phyloP scores from a whole-genome alignment of 345 rosid species.

The Ceriops zippeliana region DNA sequence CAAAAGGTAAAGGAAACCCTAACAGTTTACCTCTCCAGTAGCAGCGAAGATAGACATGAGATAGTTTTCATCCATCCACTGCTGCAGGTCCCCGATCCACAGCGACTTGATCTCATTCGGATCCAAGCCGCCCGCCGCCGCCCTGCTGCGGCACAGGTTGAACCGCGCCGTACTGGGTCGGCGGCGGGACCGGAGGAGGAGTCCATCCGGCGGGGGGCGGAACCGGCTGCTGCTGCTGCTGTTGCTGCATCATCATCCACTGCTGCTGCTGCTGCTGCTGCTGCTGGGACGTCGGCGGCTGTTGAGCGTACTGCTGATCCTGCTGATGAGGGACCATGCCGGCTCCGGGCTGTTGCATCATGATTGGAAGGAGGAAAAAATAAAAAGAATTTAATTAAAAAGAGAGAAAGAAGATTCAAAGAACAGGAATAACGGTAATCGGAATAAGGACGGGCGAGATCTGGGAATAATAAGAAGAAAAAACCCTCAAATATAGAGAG shows the following conservation, averaged over 20 bases:
- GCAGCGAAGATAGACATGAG: conserved; percentile 48
- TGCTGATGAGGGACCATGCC: conserved; percentile 36
- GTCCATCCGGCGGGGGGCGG: conserved; percentile 75
- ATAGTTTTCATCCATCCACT: conserved; percentile 91
- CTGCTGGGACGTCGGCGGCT: conserved; percentile 7
- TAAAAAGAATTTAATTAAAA: too few relatives aligned
- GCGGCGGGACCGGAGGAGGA: conserved; percentile 67
- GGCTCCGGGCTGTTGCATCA: conserved; percentile 82
- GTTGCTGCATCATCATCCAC: conserved; percentile 66
- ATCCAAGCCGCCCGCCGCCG: neutral
- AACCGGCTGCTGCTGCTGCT: conserved; percentile 52
- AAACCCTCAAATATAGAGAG: too few relatives aligned
- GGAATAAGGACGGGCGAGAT: too few relatives aligned
- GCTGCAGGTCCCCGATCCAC: conserved; percentile 95
- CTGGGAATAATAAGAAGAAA: too few relatives aligned
- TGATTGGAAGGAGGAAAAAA: neutral
- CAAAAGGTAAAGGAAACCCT: neutral
- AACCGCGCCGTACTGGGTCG: conserved; percentile 36
- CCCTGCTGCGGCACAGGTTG: conserved; percentile 3
- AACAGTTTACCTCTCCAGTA: conserved; percentile 59
- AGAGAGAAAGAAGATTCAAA: too few relatives aligned
- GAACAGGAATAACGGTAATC: too few relatives aligned
- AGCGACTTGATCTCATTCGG: conserved; percentile 64
- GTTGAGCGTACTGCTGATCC: conserved; percentile 45
- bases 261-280: conserved; percentile 40